phyloP scores from a whole-genome alignment of 352 stramenopile genomes.

The Pythium angustatum region DNA sequence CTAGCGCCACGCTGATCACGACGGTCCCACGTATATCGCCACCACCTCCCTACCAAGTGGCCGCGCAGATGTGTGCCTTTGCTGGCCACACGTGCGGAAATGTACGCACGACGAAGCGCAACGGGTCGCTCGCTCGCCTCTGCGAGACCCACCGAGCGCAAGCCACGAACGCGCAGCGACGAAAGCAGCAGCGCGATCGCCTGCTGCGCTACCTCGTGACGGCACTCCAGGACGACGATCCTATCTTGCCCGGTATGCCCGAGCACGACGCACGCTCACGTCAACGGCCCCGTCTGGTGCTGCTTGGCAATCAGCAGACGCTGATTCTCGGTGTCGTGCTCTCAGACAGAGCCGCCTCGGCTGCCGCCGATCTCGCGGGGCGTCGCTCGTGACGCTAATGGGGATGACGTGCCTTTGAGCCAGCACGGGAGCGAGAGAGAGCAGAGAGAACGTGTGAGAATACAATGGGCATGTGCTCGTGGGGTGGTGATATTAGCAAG shows the following conservation, averaged over 20 bases:
- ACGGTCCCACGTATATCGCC: no score
- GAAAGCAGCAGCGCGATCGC: neutral
- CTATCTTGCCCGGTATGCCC: neutral
- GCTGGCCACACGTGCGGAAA: neutral
- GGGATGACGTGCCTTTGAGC: no score
- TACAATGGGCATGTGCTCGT: no score
- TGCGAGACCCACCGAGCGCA: neutral
- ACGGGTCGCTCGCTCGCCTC: neutral
- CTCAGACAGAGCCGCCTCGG: neutral
- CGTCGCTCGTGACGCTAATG: no score
- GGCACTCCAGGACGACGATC: neutral
- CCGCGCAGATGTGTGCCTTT: neutral
- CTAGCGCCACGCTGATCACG: no score
- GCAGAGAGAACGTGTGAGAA: no score
- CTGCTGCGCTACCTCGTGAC: neutral
- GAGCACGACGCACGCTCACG: no score
- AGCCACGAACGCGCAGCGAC: neutral
- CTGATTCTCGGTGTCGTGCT: neutral
- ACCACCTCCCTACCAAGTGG: no score
- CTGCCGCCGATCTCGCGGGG: neutral
- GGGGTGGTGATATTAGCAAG: no score
- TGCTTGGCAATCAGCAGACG: slow-evolving; percentile 1
- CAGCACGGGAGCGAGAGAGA: no score
- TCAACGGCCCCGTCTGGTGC: neutral
- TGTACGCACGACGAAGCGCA: neutral